phyloP scores from a whole-genome alignment of 192 early-diverging fungal species.

The Globomyces pollinis-pini region DNA sequence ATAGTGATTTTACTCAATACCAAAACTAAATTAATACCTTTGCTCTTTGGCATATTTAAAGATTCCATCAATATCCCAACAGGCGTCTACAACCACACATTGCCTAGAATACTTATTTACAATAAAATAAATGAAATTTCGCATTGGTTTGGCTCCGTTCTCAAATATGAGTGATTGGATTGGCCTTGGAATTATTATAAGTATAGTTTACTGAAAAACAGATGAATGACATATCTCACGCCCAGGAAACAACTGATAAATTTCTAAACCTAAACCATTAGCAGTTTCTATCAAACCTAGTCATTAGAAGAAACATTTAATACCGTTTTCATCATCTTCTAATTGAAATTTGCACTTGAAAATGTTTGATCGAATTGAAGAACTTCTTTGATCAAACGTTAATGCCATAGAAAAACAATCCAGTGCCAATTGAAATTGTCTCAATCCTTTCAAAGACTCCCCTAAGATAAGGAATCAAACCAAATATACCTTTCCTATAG shows the following conservation, averaged over 20 bases:
- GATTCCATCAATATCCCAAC: slow-evolving; percentile 90
- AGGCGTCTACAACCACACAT: slow-evolving; percentile 82
- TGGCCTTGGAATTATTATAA: slow-evolving; percentile 44
- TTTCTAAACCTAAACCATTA: slow-evolving; percentile 33
- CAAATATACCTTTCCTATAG: not conserved
- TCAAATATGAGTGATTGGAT: slow-evolving; percentile 69
- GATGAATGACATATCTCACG: slow-evolving; percentile 53
- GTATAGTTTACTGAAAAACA: slow-evolving; percentile 13
- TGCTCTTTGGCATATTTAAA: slow-evolving; percentile 47
- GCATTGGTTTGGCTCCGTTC: slow-evolving; percentile 68
- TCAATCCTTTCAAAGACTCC: slow-evolving; percentile 21
- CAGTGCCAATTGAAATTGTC: slow-evolving; percentile 17
- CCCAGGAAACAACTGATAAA: slow-evolving; percentile 64
- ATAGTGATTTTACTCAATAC: no score
- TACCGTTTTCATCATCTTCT: slow-evolving; percentile 8
- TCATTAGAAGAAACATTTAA: not conserved
- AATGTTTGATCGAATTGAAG: slow-evolving; percentile 5
- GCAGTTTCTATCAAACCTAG: not conserved
- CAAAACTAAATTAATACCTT: no score
- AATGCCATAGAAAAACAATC: slow-evolving; percentile 24
- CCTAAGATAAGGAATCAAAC: slow-evolving; percentile 32
- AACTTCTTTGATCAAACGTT: not conserved
- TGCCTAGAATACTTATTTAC: slow-evolving; percentile 52
- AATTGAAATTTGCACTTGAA: not conserved
- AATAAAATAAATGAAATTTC: slow-evolving; percentile 78